Evolutionary conservation across 805 yeast genomes (phyloP).

Genomic region (Kodamaea sagamina): DNA sequence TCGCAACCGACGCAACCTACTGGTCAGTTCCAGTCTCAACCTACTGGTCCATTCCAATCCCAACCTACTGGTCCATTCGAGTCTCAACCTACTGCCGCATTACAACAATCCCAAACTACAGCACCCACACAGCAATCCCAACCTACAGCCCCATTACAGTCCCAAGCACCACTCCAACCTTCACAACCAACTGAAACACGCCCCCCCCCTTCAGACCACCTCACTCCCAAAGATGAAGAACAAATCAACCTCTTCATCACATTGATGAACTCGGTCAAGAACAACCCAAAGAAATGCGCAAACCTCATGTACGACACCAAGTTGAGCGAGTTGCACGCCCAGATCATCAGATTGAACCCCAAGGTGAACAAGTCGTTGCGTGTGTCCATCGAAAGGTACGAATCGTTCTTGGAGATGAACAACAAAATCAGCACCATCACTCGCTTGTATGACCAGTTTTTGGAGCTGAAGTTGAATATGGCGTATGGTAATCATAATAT

Average conservation of each 20-base stretch:
- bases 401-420: constrained; percentile 68
- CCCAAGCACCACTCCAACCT: constrained; percentile 12
- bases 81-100: background rate
- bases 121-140: background rate
- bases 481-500: constrained; percentile 36
- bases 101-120: background rate
- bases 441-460: constrained; percentile 71
- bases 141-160: background rate
- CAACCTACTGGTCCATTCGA: too few species aligned
- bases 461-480: constrained; percentile 52
- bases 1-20: too few species aligned
- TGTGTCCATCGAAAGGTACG: constrained; percentile 61
- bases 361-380: constrained; percentile 63
- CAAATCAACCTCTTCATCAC: constrained; percentile 68
- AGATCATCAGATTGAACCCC: constrained; percentile 64
- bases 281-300: constrained; percentile 45
- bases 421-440: constrained; percentile 75
- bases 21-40: background rate
- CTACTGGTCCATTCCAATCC: background rate
- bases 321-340: constrained; percentile 58
- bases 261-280: constrained; percentile 55
- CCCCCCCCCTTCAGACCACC: constrained; percentile 2
- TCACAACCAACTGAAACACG: constrained; percentile 8
- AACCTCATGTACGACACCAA: constrained; percentile 47
- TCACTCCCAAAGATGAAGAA: constrained; percentile 59